Base-by-base conservation (phyloP, 2,329 filamentous ascomycete genomes). In the Penicillium sp. region DNA sequence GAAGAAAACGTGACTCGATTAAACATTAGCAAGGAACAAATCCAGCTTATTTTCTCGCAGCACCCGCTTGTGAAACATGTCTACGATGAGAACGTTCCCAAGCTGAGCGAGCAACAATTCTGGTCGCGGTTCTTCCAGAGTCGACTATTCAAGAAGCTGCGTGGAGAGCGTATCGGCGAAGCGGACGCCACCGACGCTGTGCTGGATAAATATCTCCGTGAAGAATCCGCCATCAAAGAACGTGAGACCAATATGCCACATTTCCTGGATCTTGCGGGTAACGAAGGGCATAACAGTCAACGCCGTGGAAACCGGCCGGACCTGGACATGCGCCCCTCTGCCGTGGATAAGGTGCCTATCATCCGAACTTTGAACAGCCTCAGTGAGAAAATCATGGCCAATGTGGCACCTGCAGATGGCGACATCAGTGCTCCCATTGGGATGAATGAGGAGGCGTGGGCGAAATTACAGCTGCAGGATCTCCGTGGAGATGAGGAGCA, bases 51-150 rank as follows among this genome's bases (percentile, higher is more conserved):
- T 53, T 93, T 99, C 75, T 87, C 85, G 59, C 95, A 98, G 73
- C 93, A 99, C 74, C 92, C 95, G 2, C 81, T 99, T 0, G 89
- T 99, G 58, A 90, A 91, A 72, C 86, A 88, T 21, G 90, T 96
- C 7, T 98, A 97, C 75, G 92, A 98, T 70, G 93, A 97, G 70
- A 92, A 93, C 63, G 92, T 97, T 0, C 92, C 91, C 5, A 90
- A 89, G 58, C 76, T 96, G 39, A 86, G 83, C 26, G 91, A 96
- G 68, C 82, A 83, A 55, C 87, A 91, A 50, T 99, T 99, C 72
- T 99, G 93, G 93, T 90, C 90, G 6, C 85, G 91, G 14, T 99
- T 99, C 77, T 98, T 99, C 73, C 86, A 93, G 60, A 96, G 92
- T 74, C 86, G 90, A 55, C 79, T 99, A 9, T 92, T 92, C 63